Evolutionary conservation across 176 grass and related monocot genomes (phyloP).

Genomic region (Lolium multiflorum): DNA sequence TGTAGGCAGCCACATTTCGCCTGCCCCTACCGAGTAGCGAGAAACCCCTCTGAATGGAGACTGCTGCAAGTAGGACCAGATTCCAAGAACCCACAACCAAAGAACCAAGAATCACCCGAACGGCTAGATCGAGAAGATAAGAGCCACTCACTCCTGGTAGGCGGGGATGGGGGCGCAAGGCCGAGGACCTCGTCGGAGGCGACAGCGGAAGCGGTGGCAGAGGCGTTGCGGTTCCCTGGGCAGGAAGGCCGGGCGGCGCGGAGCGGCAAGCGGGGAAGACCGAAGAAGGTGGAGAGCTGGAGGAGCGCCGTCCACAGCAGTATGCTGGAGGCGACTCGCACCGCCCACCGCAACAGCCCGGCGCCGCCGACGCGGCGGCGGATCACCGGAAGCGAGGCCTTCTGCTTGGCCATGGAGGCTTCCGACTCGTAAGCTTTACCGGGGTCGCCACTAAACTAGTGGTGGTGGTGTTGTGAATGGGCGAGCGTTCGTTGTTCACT

Average conservation of each 20-base stretch:
- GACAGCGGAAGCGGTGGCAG: constrained; percentile 33
- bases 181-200: constrained; percentile 36
- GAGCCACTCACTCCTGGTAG: constrained; percentile 66
- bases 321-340: constrained; percentile 71
- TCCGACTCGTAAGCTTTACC: neutral
- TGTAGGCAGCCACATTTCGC: constrained; percentile 32
- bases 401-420: constrained; percentile 48
- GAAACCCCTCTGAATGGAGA: constrained; percentile 9
- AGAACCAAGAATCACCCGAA: constrained; percentile 18
- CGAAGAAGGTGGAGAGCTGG: constrained; percentile 65
- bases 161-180: constrained; percentile 48
- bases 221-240: constrained; percentile 41
- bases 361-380: constrained; percentile 42
- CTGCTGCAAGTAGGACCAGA: neutral
- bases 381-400: constrained; percentile 35
- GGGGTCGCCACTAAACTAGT: constrained; percentile 34
- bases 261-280: constrained; percentile 60
- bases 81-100: constrained; percentile 33
- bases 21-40: neutral
- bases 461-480: constrained; percentile 3
- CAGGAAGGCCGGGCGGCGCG: constrained; percentile 58
- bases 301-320: constrained; percentile 76
- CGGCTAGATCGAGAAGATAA: constrained; percentile 31
- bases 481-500: constrained; percentile 7
- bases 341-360: constrained; percentile 55